phyloP scores from a whole-genome alignment of 768 basidiomycete species.

The Phylloporus sp. region DNA sequence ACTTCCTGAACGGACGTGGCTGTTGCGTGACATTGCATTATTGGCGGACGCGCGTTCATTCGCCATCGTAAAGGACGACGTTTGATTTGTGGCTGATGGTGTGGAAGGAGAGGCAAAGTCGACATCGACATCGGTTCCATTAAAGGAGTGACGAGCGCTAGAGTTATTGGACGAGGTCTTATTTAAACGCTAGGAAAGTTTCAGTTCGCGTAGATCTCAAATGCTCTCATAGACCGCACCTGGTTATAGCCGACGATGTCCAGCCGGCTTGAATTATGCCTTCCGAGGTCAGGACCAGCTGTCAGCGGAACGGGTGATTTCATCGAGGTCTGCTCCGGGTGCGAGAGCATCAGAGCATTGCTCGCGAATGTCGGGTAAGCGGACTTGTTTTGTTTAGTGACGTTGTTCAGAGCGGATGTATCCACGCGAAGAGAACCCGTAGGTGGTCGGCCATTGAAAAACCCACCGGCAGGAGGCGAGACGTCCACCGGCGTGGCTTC shows the following conservation, averaged over 20 bases:
- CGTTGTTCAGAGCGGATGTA: conserved; percentile 57
- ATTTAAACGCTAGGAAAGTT: conserved; percentile 39
- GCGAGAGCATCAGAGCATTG: conserved; percentile 46
- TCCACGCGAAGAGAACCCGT: conserved; percentile 71
- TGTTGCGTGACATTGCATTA: conserved; percentile 40
- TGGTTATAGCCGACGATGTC: conserved; percentile 72
- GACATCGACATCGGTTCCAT: conserved; percentile 61
- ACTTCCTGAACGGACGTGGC: conserved; percentile 74
- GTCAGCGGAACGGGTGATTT: conserved; percentile 79
- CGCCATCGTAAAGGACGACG: conserved; percentile 35
- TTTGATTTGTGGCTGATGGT: conserved; percentile 42
- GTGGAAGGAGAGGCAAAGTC: conserved; percentile 56
- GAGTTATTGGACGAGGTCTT: conserved; percentile 44
- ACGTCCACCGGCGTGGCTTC: conserved; percentile 57
- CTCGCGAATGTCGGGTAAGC: conserved; percentile 63
- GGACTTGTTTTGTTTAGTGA: conserved; percentile 75
- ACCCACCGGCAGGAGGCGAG: conserved; percentile 36
- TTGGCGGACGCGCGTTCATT: conserved; percentile 36
- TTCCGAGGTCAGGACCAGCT: conserved; percentile 79
- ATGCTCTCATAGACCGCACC: conserved; percentile 36
- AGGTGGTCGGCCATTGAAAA: conserved; percentile 59
- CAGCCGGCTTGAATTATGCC: conserved; percentile 63
- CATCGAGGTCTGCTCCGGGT: conserved; percentile 51
- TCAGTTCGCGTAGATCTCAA: conserved; percentile 5
- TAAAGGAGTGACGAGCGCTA: conserved; percentile 69